A percentile compares a stretch with the other conserved stretches of the same genome.
Evolutionary conservation across 179 eudicot genomes (phyloP).

Genomic region (Pouteria campechiana): DNA sequence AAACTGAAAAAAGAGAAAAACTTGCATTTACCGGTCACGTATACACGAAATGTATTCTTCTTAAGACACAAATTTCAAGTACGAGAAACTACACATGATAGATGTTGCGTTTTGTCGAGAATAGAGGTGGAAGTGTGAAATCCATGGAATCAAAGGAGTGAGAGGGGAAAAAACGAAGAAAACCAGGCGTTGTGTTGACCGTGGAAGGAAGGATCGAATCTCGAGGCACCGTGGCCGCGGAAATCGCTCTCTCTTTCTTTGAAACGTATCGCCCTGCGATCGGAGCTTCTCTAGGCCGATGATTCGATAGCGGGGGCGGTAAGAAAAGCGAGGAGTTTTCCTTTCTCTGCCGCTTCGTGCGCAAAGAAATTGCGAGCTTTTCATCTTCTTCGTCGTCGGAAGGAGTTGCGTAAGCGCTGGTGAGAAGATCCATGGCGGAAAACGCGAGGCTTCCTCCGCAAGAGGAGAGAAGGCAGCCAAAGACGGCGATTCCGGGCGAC

Average conservation of each 20-base stretch:
- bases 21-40: neutral
- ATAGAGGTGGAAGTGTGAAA: neutral
- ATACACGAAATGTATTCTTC: neutral
- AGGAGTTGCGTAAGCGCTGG: constrained; percentile 58
- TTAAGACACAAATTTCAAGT: neutral
- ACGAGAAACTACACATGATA: neutral
- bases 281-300: constrained; percentile 23
- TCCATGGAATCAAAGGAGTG: neutral
- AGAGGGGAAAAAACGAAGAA: neutral
- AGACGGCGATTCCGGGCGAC: too few species aligned
- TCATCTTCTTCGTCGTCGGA: constrained; percentile 39
- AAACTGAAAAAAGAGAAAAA: neutral
- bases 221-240: constrained; percentile 15
- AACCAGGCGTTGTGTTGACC: constrained; percentile 27
- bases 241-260: constrained; percentile 57
- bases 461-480: too few species aligned
- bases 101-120: neutral
- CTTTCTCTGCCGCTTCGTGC: constrained; percentile 34
- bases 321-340: neutral
- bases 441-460: too few species aligned
- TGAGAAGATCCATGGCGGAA: constrained; percentile 84
- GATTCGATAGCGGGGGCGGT: constrained; percentile 1
- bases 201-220: constrained; percentile 4
- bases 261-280: constrained; percentile 53
- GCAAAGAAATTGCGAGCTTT: constrained; percentile 9